Evolutionary conservation across 2,329 filamentous ascomycete genomes (phyloP).

Genomic region (Westerdykella aurantiaca): DNA sequence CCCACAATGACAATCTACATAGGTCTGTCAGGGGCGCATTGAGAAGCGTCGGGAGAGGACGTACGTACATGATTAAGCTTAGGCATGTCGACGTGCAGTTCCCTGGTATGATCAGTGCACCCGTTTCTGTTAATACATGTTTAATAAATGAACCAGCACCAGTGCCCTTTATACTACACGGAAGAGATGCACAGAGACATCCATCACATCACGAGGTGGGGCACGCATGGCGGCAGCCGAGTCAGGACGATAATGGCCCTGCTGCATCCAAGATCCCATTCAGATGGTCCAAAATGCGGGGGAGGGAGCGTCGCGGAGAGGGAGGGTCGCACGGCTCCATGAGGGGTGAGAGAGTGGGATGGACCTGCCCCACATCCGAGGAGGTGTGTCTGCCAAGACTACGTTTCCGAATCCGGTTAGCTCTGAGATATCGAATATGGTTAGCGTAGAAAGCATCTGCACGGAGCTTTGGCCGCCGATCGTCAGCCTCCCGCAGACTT

Average conservation of each 20-base stretch:
- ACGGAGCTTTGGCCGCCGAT: too few species aligned
- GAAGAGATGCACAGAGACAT: not conserved
- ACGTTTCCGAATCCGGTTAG: too few species aligned
- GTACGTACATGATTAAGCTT: constrained; percentile 28
- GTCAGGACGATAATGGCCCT: not conserved
- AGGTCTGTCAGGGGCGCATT: constrained; percentile 5
- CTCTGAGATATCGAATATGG: too few species aligned
- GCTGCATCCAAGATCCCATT: not conserved
- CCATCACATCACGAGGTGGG: not conserved
- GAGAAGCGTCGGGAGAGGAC: not conserved
- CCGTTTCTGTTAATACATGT: too few species aligned
- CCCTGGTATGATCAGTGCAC: too few species aligned
- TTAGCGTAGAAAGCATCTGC: too few species aligned
- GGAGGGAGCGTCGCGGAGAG: not conserved
- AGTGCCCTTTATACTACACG: too few species aligned
- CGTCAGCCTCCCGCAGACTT: too few species aligned
- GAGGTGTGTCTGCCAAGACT: not conserved
- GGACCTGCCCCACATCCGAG: constrained; percentile 3
- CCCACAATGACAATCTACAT: constrained; percentile 26
- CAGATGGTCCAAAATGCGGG: constrained; percentile 1
- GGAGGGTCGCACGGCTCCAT: too few species aligned
- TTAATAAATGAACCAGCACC: too few species aligned
- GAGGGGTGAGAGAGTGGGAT: too few species aligned
- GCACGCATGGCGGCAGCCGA: not conserved
- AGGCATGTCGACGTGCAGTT: constrained; percentile 15